Conservation (phyloP, 164 flowering plant species). For the Tinospora cordifolia region DNA sequence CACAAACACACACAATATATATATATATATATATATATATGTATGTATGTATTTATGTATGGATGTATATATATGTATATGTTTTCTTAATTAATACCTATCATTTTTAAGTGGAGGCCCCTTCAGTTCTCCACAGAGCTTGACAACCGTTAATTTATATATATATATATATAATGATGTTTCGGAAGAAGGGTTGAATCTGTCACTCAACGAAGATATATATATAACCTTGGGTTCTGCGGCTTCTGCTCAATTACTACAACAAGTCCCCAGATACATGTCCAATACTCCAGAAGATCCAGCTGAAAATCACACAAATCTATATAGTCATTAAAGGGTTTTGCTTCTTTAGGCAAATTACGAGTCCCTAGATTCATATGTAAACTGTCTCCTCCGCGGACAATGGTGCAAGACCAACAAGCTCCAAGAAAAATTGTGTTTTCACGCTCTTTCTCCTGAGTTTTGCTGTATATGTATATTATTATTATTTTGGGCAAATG, state of each 20-base stretch:
- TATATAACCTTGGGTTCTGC: neutral
- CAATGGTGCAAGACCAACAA: neutral
- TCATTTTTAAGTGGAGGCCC: too few relatives aligned
- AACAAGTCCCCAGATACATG: slow-evolving; percentile 2
- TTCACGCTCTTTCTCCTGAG: neutral
- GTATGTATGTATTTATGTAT: too few relatives aligned
- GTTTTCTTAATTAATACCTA: neutral
- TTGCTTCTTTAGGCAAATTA: too few relatives aligned
- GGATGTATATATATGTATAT: neutral
- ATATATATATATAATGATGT: neutral
- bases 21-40: too few relatives aligned
- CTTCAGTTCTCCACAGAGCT: too few relatives aligned
- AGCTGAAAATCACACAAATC: neutral
- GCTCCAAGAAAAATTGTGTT: neutral
- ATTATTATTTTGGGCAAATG: too few relatives aligned
- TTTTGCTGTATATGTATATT: too few relatives aligned
- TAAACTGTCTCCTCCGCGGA: neutral
- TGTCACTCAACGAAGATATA: neutral
- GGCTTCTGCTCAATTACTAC: neutral
- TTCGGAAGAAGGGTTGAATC: neutral
- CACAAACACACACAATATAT: neutral
- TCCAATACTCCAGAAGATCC: neutral
- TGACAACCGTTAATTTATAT: too few relatives aligned
- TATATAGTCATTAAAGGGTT: neutral
- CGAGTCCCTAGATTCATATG: neutral